Percentiles rank a stretch among this genome's conserved stretches.
Evolutionary conservation across 176 grass and related monocot species (phyloP).

Genomic region (Poa pratensis): DNA sequence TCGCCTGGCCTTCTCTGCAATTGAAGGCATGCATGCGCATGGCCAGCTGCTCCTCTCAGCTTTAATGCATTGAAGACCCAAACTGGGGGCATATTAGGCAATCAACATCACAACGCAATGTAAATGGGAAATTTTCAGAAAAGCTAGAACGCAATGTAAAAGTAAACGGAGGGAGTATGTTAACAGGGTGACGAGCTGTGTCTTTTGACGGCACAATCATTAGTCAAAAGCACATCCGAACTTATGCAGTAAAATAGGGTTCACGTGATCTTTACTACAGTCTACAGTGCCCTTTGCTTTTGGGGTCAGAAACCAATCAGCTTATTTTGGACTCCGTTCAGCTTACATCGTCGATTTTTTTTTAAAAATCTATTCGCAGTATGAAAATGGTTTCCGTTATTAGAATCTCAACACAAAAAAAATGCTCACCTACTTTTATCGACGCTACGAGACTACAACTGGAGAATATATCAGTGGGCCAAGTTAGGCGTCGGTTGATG

Average conservation of each 20-base stretch:
- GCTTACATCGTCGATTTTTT: background rate
- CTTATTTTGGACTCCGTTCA: no score
- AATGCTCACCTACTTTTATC: background rate
- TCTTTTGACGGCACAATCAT: conserved; percentile 23
- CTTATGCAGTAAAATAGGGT: background rate
- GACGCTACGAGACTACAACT: background rate
- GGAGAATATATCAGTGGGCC: background rate
- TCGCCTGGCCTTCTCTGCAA: no score
- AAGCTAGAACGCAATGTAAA: no score
- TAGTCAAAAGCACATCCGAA: background rate
- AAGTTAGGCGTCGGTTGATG: background rate
- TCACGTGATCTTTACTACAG: background rate
- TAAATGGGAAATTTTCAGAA: no score
- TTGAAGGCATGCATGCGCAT: no score
- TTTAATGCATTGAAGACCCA: no score
- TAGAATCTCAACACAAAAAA: background rate
- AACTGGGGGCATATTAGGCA: no score
- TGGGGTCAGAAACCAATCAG: background rate
- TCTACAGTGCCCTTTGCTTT: no score
- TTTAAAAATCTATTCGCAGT: no score
- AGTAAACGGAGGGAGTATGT: no score
- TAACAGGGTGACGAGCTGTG: background rate
- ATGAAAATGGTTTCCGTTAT: background rate
- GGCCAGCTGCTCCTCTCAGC: no score
- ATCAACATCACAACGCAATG: no score